Conservation (phyloP, 108 stramenopile species). For the Cyclotella atomus region DNA sequence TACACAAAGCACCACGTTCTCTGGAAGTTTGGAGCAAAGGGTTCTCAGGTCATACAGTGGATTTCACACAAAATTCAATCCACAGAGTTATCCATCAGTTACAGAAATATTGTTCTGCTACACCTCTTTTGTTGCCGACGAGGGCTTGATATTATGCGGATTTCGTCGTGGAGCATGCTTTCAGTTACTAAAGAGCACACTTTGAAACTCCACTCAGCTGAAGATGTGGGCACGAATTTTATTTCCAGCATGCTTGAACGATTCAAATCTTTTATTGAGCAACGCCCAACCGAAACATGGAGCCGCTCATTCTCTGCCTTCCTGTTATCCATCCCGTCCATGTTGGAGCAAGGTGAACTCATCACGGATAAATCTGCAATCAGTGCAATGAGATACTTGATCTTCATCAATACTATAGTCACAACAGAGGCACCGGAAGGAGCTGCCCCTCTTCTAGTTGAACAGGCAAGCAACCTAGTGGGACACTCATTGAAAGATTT, state of each 20-base stretch:
- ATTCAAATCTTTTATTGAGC: neutral
- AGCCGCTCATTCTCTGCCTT: constrained; percentile 25
- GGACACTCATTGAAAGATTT: neutral
- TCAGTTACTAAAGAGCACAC: neutral
- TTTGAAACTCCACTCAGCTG: neutral
- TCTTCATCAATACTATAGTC: neutral
- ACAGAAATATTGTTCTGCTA: constrained; percentile 8
- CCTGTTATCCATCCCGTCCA: constrained; percentile 1
- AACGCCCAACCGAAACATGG: neutral
- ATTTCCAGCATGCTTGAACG: neutral
- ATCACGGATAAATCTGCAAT: neutral
- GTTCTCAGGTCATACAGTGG: neutral
- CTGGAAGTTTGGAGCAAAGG: constrained; percentile 12
- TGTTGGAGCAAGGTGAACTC: neutral
- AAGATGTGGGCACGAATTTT: neutral
- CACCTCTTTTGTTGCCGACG: constrained; percentile 22
- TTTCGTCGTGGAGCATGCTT: constrained; percentile 19
- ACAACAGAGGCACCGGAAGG: neutral
- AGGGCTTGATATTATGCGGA: constrained; percentile 12
- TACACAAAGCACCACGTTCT: constrained; percentile 7
- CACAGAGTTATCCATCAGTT: neutral
- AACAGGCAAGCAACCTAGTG: neutral
- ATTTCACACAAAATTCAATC: neutral
- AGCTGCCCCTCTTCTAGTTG: neutral
- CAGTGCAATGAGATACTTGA: neutral